phyloP scores from a whole-genome alignment of 192 early-diverging fungal species.

The Rhizophagus sp. region DNA sequence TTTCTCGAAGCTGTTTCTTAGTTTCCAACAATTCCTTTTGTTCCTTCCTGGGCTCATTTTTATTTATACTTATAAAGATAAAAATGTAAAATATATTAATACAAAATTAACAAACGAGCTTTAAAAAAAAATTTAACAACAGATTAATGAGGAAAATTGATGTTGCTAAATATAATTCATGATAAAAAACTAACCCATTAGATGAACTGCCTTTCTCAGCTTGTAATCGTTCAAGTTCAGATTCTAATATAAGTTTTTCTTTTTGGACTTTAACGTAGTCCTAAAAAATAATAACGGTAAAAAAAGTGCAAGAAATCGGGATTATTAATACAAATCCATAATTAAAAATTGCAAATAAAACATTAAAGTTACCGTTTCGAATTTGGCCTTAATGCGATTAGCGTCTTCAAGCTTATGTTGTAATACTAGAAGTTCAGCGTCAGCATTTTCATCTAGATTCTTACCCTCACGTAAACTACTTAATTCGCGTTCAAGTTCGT shows the following conservation, averaged over 20 bases:
- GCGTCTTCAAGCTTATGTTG: conserved; percentile 65
- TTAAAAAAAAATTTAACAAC: not conserved
- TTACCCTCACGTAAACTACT: conserved; percentile 32
- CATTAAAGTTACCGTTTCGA: conserved; percentile 39
- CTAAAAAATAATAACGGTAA: conserved; percentile 9
- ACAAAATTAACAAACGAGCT: not conserved
- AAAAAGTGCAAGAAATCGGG: not conserved
- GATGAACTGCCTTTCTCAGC: conserved; percentile 29
- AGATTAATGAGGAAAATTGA: not conserved
- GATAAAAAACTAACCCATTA: conserved; percentile 20
- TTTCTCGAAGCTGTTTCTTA: conserved; percentile 34
- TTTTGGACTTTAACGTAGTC: conserved; percentile 60
- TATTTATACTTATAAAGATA: not conserved
- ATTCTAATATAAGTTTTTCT: conserved; percentile 48
- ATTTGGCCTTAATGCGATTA: conserved; percentile 57
- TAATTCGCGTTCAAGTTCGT: conserved; percentile 66
- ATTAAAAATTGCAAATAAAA: not conserved
- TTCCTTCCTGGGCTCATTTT: conserved; percentile 20
- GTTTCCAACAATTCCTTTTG: conserved; percentile 37
- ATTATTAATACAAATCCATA: too few species aligned
- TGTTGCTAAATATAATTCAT: conserved; percentile 14
- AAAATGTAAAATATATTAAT: not conserved
- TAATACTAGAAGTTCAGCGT: conserved; percentile 44
- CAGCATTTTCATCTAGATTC: conserved; percentile 25
- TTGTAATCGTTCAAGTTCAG: conserved; percentile 38